Base-by-base conservation (phyloP, 148 eudicot genomes). In the Rhododendron williamsianum region DNA sequence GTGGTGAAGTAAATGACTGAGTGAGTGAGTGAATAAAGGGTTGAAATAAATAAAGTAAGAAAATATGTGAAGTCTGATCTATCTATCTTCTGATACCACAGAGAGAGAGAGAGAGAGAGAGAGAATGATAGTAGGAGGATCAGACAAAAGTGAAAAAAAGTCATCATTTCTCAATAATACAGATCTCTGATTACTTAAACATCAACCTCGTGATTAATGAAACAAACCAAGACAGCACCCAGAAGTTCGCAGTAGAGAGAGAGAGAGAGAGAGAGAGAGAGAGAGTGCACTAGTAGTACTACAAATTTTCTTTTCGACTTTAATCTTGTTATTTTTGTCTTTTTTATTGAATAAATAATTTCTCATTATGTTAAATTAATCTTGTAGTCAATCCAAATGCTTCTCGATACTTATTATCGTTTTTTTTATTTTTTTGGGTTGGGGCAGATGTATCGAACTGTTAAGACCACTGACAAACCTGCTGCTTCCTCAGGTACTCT, bases 401-500 rank as follows among this genome's bases (percentile, higher is more conserved):
- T 87, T 51, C 43, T 49, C 48, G 35, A 83, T 84, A 13, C 36
- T 25, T 87, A 8, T 27, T 41, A 41, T 41, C 45, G 45, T 3
- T 27, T 10, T 69, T 10, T 33, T 33, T 33, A 33, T 33, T 12
- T 27, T 69, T 67, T 10, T 69, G 13, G 35, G 6, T 9, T 27
- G 12, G 74, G 18, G 91, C 89, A 91, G 93, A 91, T 91, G 93
- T 91, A 91, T 89, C 77, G 93, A 83, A 91, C 93, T 88, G 89
- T 91, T 30, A 91, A 91, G 65, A 91, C 91, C 81, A 91, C 93
- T 86, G 93, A 90, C 91, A 91, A 89, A 76, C 93, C 93, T 78
- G 93, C 93, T 52, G 91, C 90, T 84, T 91, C 93, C 72, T 88
- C 93, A 82, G 93, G 93, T 69, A 69, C 74, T 18, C 56, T 11